Base-by-base conservation (phyloP, 148 eudicot species). In the Persicaria maculosa region DNA sequence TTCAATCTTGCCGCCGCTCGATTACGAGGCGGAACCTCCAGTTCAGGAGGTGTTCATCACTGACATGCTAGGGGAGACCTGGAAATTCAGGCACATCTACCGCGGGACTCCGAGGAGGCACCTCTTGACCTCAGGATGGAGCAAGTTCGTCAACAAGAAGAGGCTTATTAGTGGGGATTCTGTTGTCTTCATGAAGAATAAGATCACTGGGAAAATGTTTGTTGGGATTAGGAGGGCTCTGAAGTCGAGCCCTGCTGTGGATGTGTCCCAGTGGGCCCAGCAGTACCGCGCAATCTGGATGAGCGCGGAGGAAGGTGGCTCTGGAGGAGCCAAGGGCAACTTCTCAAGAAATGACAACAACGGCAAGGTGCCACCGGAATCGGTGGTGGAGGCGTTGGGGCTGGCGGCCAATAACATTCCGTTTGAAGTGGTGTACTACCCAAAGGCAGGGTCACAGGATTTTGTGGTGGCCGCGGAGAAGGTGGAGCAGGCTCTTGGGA, bases 81-180 rank as follows among this genome's bases (percentile, higher is more conserved):
- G 90, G 87, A 83, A 77, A 44, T 93, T 93, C 44, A 81, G 98
- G 2, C 97, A 93, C 74, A 91, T 91, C 4, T 91, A 84, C 82
- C 88, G 97, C 0, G 97, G 98, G 40, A 89, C 91, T 7, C 98
- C 98, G 0, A 82, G 95, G 7, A 78, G 98, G 46, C 97, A 93
- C 68, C 79, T 93, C 75, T 79, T 93, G 15, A 93, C 97, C 1
- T 89, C 93, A 0, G 97, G 97, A 0, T 93, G 98, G 98, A 89
- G 95, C 84, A 84, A 84, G 79, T 93, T 89, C 43, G 98, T 93
- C 6, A 91, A 93, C 71, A 69, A 72, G 10, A 93, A 90, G 86
- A 78, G 72, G 57, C 82, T 93, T 6, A 81, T 86, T 5, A 90
- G 93, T 0, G 93, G 94, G 0, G 98, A 93, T 71, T 79, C 91